phyloP scores from a whole-genome alignment of 495 filamentous ascomycete species.

The Penicillium taxi region DNA sequence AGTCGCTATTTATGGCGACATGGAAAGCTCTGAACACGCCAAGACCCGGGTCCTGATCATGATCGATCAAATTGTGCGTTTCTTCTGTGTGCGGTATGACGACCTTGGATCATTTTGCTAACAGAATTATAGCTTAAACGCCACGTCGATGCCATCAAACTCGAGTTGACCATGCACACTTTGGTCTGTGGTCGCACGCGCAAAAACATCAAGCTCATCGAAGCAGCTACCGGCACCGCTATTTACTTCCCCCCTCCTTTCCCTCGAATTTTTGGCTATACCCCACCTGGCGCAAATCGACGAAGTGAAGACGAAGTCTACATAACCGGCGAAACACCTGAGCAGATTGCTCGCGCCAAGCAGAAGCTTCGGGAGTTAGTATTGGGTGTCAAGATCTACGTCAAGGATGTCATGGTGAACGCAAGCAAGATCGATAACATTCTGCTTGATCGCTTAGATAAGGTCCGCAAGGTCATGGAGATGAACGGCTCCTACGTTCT shows the following conservation, averaged over 20 bases:
- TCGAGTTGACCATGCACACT: conserved; percentile 83
- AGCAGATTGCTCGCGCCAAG: conserved; percentile 79
- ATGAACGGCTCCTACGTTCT: conserved; percentile 90
- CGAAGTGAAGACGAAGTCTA: conserved; percentile 84
- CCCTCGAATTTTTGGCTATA: conserved; percentile 80
- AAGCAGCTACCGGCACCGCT: conserved; percentile 85
- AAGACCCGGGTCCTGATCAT: conserved; percentile 94
- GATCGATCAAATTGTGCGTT: conserved; percentile 89
- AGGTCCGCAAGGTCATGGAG: conserved; percentile 96
- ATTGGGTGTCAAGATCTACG: conserved; percentile 68
- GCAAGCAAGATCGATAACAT: conserved; percentile 90
- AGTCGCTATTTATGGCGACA: conserved; percentile 89
- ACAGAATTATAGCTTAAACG: conserved; percentile 63
- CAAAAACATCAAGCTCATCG: conserved; percentile 95
- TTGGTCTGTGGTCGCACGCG: conserved; percentile 83
- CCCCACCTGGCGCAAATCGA: conserved; percentile 65
- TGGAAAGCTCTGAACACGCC: conserved; percentile 91
- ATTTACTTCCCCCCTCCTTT: conserved; percentile 97
- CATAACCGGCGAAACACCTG: conserved; percentile 78
- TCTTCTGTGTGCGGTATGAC: conserved; percentile 1
- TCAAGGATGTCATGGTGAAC: conserved; percentile 83
- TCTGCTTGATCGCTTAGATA: conserved; percentile 82
- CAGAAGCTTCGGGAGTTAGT: conserved; percentile 79
- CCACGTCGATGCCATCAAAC: conserved; percentile 68
- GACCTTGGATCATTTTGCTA: conserved; percentile 15